Conservation (phyloP, 2,329 filamentous ascomycete species). For the Aphanocladium album region DNA sequence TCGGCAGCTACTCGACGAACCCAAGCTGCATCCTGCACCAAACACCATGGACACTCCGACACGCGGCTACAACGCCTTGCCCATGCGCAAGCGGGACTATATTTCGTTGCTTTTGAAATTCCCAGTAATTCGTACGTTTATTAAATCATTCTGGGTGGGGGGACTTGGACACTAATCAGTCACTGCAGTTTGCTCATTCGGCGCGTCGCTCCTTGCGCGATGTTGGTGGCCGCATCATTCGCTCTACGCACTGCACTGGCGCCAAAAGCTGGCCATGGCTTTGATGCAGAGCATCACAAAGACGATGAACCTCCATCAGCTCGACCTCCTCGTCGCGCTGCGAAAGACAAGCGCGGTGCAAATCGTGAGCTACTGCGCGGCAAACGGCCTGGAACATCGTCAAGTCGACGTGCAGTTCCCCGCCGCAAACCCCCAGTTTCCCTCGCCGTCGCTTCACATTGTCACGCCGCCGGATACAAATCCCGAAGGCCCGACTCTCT, state of each 20-base stretch:
- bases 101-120: too few species aligned
- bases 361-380: not conserved
- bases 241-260: not conserved
- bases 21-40: too few species aligned
- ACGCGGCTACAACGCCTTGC: too few species aligned
- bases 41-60: too few species aligned
- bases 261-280: conserved; percentile 7
- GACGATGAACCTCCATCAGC: not conserved
- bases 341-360: not conserved
- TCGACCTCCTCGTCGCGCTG: not conserved
- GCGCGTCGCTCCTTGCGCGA: too few species aligned
- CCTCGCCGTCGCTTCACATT: not conserved
- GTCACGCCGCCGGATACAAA: not conserved
- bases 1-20: too few species aligned
- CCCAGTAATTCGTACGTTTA: too few species aligned
- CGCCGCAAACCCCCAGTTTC: not conserved
- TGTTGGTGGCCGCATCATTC: too few species aligned
- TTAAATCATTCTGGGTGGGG: too few species aligned
- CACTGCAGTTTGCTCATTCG: too few species aligned
- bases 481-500: conserved; percentile 11
- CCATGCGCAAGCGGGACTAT: too few species aligned
- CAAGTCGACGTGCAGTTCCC: not conserved
- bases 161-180: too few species aligned
- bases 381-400: not conserved
- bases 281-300: not conserved